Evolutionary conservation across 805 yeast species (phyloP).

Genomic region (Clavispora phyllophila): DNA sequence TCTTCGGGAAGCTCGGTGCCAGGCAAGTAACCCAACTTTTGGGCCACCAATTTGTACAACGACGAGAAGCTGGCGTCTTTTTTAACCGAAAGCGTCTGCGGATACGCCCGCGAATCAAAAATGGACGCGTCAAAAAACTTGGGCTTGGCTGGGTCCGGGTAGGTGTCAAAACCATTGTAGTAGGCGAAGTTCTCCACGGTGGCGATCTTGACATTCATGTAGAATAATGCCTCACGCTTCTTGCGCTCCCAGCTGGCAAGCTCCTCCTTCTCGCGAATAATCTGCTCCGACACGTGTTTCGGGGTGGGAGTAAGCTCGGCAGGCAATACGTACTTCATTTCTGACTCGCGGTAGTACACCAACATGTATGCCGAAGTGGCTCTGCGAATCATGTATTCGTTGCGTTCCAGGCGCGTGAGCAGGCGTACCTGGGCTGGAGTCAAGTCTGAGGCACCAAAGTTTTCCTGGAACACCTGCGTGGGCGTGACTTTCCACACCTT

Average conservation of each 20-base stretch:
- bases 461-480: conserved; percentile 83
- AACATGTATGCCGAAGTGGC: conserved; percentile 97
- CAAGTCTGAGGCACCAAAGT: conserved; percentile 75
- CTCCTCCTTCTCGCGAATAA: conserved; percentile 59
- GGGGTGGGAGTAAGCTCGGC: conserved; percentile 49
- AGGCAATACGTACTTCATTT: conserved; percentile 53
- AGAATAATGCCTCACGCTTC: conserved; percentile 54
- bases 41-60: conserved; percentile 46
- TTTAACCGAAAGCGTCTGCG: conserved; percentile 47
- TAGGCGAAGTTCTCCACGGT: conserved; percentile 49
- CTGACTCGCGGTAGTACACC: conserved; percentile 75
- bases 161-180: conserved; percentile 72
- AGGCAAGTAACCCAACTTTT: conserved; percentile 31
- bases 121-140: conserved; percentile 46
- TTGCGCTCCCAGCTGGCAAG: conserved; percentile 52
- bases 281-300: conserved; percentile 56
- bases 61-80: conserved; percentile 52
- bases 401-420: conserved; percentile 56
- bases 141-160: conserved; percentile 50
- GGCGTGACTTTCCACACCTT: conserved; percentile 83
- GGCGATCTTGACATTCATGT: conserved; percentile 49
- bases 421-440: conserved; percentile 43
- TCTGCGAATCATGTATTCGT: conserved; percentile 59
- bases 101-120: conserved; percentile 43
- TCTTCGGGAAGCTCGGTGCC: conserved; percentile 15